Evolutionary conservation across 2,329 filamentous ascomycete species (phyloP), one percentile per base, ranked within the genome.

Genomic region (Aspergillus uvarum): DNA sequence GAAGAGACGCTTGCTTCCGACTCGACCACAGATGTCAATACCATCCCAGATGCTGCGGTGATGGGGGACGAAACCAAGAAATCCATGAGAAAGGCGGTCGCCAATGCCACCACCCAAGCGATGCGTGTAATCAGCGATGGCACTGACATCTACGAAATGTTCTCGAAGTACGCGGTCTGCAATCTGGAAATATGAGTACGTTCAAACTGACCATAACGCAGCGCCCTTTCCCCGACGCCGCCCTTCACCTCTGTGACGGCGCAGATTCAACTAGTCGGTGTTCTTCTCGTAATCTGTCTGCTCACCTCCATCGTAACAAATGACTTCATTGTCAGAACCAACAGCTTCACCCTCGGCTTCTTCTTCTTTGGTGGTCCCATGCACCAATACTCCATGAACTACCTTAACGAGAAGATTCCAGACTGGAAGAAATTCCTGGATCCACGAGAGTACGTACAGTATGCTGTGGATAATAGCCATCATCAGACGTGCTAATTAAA

Each of bases 311-410:
- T 88, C 31, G 77, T 81, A 0, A 83, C 81, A 0, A 83, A 86
- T 0, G 86, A 89, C 65, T 82, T 85, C 77, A 79, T 88, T 38
- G 77, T 85, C 44, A 95, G 94, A 69, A 82, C 82, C 2, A 73
- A 85, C 1, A 88, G 85, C 0, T 90, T 94, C 58, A 79, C 83
- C 12, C 64, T 86, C 22, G 92, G 91, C 1, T 86, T 92, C 62
- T 85, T 80, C 2, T 92, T 96, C 77, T 96, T 96, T 65, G 90
- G 89, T 1, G 89, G 93, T 59, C 92, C 91, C 0, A 67, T 92
- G 65, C 87, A 93, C 57, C 78, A 80, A 32, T 83, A 82, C 16
- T 84, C 81, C 1, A 70, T 91, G 2, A 75, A 77, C 12, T 82
- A 85, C 63, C 61, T 77, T 60, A 77, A 77, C 63, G 65, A 63